These are phyloP conservation scores for Pythium utonaiense DNA, from an alignment of 352 stramenopile genomes.

Conservation along the genomic window DNA sequence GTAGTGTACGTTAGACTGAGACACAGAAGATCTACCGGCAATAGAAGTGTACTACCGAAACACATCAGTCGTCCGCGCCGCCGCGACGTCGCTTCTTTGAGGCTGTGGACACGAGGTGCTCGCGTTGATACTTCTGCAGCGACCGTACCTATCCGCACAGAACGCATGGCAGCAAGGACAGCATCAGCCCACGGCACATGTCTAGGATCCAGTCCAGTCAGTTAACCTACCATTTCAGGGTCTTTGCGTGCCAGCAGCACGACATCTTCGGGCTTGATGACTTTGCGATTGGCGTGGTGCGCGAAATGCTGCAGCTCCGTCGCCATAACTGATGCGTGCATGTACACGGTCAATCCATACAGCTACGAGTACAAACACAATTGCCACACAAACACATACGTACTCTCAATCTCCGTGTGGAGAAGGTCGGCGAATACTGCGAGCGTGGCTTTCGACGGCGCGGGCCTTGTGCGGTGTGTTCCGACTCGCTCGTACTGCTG, in stretches of 20 bases:
- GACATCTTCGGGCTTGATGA: conserved; percentile 74
- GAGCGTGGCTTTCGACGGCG: conserved; percentile 61
- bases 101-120: conserved; percentile 25
- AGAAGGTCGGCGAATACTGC: conserved; percentile 60
- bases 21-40: too few relatives aligned
- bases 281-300: conserved; percentile 61
- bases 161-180: too few relatives aligned
- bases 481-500: conserved; percentile 34
- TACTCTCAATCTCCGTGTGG: conserved; percentile 63
- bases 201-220: too few relatives aligned
- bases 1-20: too few relatives aligned
- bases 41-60: too few relatives aligned
- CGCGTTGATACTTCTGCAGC: conserved; percentile 59
- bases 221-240: conserved; percentile 36
- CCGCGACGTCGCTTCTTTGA: conserved; percentile 31
- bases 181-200: too few relatives aligned
- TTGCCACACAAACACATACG: not conserved
- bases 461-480: conserved; percentile 29
- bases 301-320: conserved; percentile 77
- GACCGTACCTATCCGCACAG: conserved; percentile 33
- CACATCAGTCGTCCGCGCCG: conserved; percentile 15
- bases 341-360: too few relatives aligned
- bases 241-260: conserved; percentile 62
- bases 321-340: conserved; percentile 44
- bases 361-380: too few relatives aligned